Percentiles rank a stretch among this genome's conserved stretches.
Evolutionary conservation across 2,329 filamentous ascomycete species (phyloP).

Genomic region (Exophiala bonariae): DNA sequence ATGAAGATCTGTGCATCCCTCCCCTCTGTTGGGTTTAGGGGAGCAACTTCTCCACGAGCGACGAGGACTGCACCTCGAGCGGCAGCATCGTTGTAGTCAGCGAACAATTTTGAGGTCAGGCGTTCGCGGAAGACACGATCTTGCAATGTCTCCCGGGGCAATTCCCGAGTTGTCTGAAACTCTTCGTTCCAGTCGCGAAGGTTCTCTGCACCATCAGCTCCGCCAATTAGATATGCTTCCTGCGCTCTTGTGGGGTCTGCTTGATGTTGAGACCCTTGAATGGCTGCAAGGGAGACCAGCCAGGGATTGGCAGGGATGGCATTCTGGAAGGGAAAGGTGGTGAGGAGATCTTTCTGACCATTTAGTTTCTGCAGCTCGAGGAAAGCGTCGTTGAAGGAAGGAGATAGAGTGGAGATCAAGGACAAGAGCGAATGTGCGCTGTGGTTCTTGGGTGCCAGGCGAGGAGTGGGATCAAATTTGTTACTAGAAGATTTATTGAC

Average conservation of each 20-base stretch:
- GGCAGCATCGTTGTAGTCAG: constrained; percentile 95
- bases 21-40: constrained; percentile 90
- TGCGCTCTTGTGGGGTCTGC: constrained; percentile 86
- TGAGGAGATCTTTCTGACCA: constrained; percentile 79
- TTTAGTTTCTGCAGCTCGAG: constrained; percentile 79
- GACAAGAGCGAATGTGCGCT: constrained; percentile 83
- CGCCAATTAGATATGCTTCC: constrained; percentile 86
- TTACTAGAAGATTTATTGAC: constrained; percentile 94
- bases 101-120: constrained; percentile 91
- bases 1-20: constrained; percentile 97
- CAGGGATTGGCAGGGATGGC: constrained; percentile 89
- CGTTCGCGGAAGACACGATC: constrained; percentile 95
- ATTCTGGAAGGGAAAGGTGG: constrained; percentile 94
- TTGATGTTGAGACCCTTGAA: constrained; percentile 66
- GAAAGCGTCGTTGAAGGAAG: constrained; percentile 78
- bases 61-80: constrained; percentile 89
- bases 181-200: constrained; percentile 99
- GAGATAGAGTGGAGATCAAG: constrained; percentile 75
- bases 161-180: constrained; percentile 92
- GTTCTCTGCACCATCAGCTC: constrained; percentile 90
- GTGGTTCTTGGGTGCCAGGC: constrained; percentile 73
- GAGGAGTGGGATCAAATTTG: constrained; percentile 90
- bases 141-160: constrained; percentile 90
- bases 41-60: constrained; percentile 85
- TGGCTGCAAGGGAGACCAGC: constrained; percentile 70